Evolutionary conservation across 495 filamentous ascomycete genomes (phyloP), one percentile per base, ranked within the genome.

Genomic region (Lasiosphaeria ovina): DNA sequence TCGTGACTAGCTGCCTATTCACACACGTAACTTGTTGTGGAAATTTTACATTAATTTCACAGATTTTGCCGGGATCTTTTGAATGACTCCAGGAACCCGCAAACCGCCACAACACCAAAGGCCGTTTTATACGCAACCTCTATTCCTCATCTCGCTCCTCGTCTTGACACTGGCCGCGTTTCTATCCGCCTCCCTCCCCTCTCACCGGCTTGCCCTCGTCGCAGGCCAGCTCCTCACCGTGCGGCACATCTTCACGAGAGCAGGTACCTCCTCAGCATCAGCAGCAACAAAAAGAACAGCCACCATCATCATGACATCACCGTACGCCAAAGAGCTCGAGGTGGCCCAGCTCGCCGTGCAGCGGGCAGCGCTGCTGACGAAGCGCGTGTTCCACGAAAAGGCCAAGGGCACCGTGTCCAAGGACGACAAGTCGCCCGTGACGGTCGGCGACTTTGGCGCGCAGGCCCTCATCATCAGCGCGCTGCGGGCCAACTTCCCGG

Each of bases 381-480:
- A 96, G 79, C 86, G 85, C 62, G 93, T 98, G 74, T 98, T 95
- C 83, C 86, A 90, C 76, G 87, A 91, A 58, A 90, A 88, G 70
- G 87, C 91, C 65, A 98, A 98, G 77, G 92, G 93, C 59, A 96
- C 94, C 56, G 80, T 95, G 38, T 90, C 88, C 66, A 99, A 98
- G 79, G 87, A 89, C 72, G 95, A 98, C 78, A 87, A 87, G 64
- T 98, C 95, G 32, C 94, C 95, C 61, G 94, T 98, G 64, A 98
- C 94, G 35, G 92, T 98, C 63, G 94, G 92, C 71, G 94, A 98
- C 77, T 97, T 96, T 69, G 95, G 95, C 66, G 94, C 95, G 57
- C 94, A 98, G 77, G 95, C 95, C 42, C 82, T 98, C 62, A 95
- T 98, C 70, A 96, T 98, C 66, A 82, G 86, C 58, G 92, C 94